A percentile compares a stretch with the other conserved stretches of the same genome.
phyloP scores from a whole-genome alignment of 306 rosid genomes.

The Trichosanthes truncata region DNA sequence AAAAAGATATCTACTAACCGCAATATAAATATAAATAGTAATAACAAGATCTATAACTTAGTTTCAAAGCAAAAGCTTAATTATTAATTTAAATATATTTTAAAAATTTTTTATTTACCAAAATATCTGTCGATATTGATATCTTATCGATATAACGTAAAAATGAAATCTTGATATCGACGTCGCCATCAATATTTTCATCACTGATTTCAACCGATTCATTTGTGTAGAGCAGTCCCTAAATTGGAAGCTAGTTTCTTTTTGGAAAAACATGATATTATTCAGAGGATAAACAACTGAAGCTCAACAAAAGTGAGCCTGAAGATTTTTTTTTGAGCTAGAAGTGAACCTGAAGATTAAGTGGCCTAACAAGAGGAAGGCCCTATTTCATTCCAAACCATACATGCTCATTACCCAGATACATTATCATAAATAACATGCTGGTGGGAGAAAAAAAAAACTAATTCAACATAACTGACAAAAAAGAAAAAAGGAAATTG shows the following conservation, averaged over 20 bases:
- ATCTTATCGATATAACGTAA: too few species aligned
- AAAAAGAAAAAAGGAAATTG: not conserved
- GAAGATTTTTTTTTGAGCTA: too few species aligned
- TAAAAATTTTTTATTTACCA: too few species aligned
- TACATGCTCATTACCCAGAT: not conserved
- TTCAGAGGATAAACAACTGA: not conserved
- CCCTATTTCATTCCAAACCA: not conserved
- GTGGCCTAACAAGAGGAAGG: not conserved
- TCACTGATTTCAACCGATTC: not conserved
- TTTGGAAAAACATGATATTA: not conserved
- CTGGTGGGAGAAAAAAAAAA: not conserved
- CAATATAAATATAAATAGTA: too few species aligned
- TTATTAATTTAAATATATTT: too few species aligned
- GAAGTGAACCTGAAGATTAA: not conserved
- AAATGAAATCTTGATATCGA: too few species aligned
- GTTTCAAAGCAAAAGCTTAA: too few species aligned
- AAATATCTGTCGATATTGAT: too few species aligned
- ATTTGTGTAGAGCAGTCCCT: not conserved
- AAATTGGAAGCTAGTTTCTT: not conserved
- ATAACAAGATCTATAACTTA: too few species aligned
- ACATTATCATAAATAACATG: not conserved
- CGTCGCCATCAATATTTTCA: too few species aligned
- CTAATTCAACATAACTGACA: not conserved
- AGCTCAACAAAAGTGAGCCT: not conserved
- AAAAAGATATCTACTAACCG: too few species aligned